Conservation (phyloP, 2,329 filamentous ascomycete species). For the Thielaviopsis populi region DNA sequence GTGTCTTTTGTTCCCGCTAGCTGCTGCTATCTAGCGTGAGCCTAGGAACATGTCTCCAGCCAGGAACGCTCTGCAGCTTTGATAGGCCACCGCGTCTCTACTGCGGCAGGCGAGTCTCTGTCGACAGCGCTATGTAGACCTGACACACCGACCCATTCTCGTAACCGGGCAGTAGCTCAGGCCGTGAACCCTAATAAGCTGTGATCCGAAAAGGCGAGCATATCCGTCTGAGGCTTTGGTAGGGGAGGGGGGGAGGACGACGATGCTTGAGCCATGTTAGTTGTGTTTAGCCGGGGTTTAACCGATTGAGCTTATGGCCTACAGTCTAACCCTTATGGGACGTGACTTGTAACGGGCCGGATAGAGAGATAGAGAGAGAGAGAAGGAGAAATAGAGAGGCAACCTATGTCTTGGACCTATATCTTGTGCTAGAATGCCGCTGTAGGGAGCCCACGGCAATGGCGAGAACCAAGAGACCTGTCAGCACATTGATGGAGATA, state of each 20-base stretch:
- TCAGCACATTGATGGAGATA: background rate
- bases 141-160: no score
- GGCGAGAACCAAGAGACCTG: background rate
- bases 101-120: no score
- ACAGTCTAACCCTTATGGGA: no score
- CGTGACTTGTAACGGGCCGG: background rate
- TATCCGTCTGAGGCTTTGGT: no score
- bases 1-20: background rate
- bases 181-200: background rate
- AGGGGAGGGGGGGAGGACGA: background rate
- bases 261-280: background rate
- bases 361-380: background rate
- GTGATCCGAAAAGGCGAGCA: no score
- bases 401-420: background rate
- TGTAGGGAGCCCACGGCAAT: background rate
- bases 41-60: background rate
- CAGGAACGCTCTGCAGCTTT: background rate
- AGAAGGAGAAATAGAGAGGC: background rate
- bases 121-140: no score
- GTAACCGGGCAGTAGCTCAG: background rate
- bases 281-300: background rate
- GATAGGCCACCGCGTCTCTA: no score
- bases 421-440: background rate
- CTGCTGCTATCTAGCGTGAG: background rate
- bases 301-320: background rate